These are phyloP conservation scores for Circinella minor DNA, from an alignment of 371 early-diverging fungal genomes.

Conservation along the genomic window DNA sequence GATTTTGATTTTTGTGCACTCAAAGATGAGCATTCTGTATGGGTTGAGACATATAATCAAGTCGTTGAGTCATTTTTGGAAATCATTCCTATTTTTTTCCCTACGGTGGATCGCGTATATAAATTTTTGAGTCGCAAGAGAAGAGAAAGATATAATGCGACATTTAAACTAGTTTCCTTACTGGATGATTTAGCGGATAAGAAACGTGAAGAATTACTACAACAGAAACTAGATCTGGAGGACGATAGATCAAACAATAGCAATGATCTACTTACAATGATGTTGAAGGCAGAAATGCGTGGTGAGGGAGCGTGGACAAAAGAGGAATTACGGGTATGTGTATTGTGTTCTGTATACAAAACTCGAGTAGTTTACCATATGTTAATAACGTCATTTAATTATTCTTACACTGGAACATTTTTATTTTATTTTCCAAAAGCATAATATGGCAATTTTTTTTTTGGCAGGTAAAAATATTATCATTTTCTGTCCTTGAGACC, in stretches of 20 bases:
- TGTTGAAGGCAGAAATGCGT: conserved; percentile 39
- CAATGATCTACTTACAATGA: conserved; percentile 41
- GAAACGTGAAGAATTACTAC: background rate
- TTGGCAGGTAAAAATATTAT: conserved; percentile 18
- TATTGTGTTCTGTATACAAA: too few species aligned
- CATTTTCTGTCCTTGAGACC: too few species aligned
- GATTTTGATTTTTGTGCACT: conserved; percentile 35
- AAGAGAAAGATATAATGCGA: conserved; percentile 1
- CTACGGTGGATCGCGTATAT: conserved; percentile 4
- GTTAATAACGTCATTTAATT: background rate
- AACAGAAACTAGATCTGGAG: background rate
- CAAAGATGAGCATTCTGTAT: conserved; percentile 31
- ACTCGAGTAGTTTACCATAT: background rate
- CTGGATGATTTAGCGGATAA: conserved; percentile 11
- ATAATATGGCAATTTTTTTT: conserved; percentile 30
- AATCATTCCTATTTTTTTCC: conserved; percentile 17
- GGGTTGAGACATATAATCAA: conserved; percentile 31
- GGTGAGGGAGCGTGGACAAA: conserved; percentile 22
- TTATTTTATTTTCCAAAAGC: conserved; percentile 2
- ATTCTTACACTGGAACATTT: too few species aligned
- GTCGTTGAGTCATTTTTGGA: conserved; percentile 19
- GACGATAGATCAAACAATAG: conserved; percentile 15
- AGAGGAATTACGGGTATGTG: conserved; percentile 29
- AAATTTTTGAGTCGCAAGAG: conserved; percentile 1
- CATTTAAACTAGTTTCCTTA: conserved; percentile 9